Percentiles rank a stretch among this genome's conserved stretches.
These are phyloP conservation scores for Eremothecium sinecaudum DNA, from an alignment of 1,139 yeast species.

Conservation along the genomic window DNA sequence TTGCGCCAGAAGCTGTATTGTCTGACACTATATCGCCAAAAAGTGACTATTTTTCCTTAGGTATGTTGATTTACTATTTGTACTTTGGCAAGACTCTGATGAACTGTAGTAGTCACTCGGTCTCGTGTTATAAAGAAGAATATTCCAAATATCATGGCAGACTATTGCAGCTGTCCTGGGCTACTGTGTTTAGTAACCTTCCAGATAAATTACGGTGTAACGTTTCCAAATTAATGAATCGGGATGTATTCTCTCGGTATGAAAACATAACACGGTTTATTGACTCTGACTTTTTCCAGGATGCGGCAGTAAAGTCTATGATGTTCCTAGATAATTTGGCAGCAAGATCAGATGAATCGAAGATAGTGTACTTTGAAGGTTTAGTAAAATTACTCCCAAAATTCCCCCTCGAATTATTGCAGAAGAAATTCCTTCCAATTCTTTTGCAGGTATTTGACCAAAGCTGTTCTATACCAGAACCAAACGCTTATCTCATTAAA, in stretches of 20 bases:
- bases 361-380: slow-evolving; percentile 58
- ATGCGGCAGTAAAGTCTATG: slow-evolving; percentile 73
- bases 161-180: slow-evolving; percentile 38
- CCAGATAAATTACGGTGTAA: slow-evolving; percentile 34
- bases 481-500: slow-evolving; percentile 44
- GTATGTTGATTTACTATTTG: slow-evolving; percentile 60
- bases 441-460: slow-evolving; percentile 39
- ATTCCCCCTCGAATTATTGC: slow-evolving; percentile 62
- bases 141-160: slow-evolving; percentile 36
- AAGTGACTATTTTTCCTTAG: slow-evolving; percentile 77
- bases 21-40: slow-evolving; percentile 53
- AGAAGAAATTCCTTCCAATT: slow-evolving; percentile 68
- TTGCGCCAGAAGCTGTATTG: slow-evolving; percentile 65
- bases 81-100: slow-evolving; percentile 43
- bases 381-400: slow-evolving; percentile 49
- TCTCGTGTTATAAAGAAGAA: slow-evolving; percentile 41
- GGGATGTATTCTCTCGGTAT: slow-evolving; percentile 29
- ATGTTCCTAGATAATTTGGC: slow-evolving; percentile 77
- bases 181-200: slow-evolving; percentile 41
- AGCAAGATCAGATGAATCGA: slow-evolving; percentile 62
- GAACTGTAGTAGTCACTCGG: slow-evolving; percentile 39
- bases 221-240: slow-evolving; percentile 36
- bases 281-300: slow-evolving; percentile 39
- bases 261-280: slow-evolving; percentile 28
- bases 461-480: slow-evolving; percentile 22